These are phyloP conservation scores for Wickerhamia fluorescens DNA, from an alignment of 805 yeast genomes.

Conservation along the genomic window DNA sequence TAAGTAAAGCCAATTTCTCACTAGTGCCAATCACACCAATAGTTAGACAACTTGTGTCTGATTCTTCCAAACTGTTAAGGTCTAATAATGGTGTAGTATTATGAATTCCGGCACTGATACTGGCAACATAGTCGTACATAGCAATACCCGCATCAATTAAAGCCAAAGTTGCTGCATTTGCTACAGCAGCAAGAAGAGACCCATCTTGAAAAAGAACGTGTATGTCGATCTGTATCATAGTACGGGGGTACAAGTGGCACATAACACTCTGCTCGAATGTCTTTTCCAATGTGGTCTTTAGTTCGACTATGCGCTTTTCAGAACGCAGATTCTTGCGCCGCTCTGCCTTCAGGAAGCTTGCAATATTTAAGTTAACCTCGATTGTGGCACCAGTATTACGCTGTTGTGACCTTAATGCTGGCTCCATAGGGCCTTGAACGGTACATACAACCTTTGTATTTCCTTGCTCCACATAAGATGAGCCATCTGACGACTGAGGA, in stretches of 20 bases:
- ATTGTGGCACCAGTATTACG: conserved; percentile 49
- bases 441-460: conserved; percentile 80
- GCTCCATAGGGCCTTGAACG: conserved; percentile 89
- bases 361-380: conserved; percentile 58
- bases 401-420: conserved; percentile 46
- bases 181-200: conserved; percentile 68
- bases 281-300: conserved; percentile 57
- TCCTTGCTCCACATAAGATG: conserved; percentile 88
- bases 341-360: conserved; percentile 75
- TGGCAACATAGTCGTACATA: conserved; percentile 82
- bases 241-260: conserved; percentile 71
- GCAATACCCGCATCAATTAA: conserved; percentile 93
- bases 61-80: conserved; percentile 74
- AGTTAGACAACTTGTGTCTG: conserved; percentile 73
- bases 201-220: conserved; percentile 89
- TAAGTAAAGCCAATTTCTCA: conserved; percentile 67
- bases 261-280: conserved; percentile 72
- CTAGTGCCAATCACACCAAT: conserved; percentile 79
- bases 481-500: conserved; percentile 83
- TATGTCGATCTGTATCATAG: conserved; percentile 66
- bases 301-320: conserved; percentile 66
- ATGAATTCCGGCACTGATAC: conserved; percentile 72
- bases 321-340: conserved; percentile 61
- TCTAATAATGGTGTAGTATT: conserved; percentile 76
- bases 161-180: conserved; percentile 84